Percentiles rank a stretch among this genome's conserved stretches.
phyloP scores from a whole-genome alignment of 2,329 filamentous ascomycete species.

The Colletotrichum sp. region DNA sequence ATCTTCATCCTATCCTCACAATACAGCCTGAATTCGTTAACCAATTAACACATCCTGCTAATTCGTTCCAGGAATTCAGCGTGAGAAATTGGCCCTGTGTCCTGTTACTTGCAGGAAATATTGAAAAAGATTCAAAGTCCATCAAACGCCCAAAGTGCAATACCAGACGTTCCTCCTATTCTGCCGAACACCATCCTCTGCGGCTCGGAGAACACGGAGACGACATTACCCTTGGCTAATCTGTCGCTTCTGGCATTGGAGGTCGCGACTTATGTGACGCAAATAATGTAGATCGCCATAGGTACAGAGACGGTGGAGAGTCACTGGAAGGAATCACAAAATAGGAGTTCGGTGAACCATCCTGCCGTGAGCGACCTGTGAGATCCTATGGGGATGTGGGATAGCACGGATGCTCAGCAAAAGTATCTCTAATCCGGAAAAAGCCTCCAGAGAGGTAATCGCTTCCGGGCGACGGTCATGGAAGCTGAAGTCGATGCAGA shows the following conservation, averaged over 20 bases:
- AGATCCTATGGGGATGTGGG: background rate
- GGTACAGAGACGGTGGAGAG: background rate
- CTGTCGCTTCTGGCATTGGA: background rate
- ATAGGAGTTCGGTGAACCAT: background rate
- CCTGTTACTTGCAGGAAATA: background rate
- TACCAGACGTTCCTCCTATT: background rate
- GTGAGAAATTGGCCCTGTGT: background rate
- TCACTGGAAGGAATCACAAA: background rate
- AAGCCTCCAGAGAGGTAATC: too few relatives aligned
- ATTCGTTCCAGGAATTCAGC: fast-evolving
- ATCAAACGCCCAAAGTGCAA: background rate
- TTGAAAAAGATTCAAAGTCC: background rate
- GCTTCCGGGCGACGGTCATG: too few relatives aligned
- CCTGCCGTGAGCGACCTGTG: too few relatives aligned
- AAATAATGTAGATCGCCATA: background rate
- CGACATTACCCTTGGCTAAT: background rate
- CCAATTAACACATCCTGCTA: background rate
- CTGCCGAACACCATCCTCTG: background rate
- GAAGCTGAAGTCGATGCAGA: too few relatives aligned
- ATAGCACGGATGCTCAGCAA: background rate
- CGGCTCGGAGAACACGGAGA: background rate
- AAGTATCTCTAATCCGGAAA: fast-evolving
- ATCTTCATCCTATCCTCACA: background rate
- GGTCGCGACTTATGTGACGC: background rate
- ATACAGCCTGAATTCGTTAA: background rate